These are phyloP conservation scores for Phaseolus lunatus DNA, from an alignment of 306 rosid species.

Conservation along the genomic window DNA sequence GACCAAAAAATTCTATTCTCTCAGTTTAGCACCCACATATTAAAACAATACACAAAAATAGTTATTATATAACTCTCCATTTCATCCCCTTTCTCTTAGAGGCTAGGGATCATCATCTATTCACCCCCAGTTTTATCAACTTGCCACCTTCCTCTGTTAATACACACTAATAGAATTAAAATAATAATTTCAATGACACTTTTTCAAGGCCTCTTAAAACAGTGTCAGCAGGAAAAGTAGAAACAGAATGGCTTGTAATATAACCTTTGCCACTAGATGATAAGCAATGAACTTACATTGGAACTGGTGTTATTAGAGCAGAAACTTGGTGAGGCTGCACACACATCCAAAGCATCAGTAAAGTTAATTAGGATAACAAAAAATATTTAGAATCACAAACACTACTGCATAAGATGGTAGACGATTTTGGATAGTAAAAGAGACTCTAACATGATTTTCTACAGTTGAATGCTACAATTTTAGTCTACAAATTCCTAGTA, in stretches of 20 bases:
- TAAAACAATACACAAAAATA: too few relatives aligned
- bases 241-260: constrained; percentile 5
- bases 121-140: not conserved
- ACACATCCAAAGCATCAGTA: constrained; percentile 40
- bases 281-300: constrained; percentile 71
- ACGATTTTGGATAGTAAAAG: not conserved
- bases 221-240: too few relatives aligned
- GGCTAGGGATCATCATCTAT: not conserved
- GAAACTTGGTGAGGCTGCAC: constrained; percentile 79
- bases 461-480: not conserved
- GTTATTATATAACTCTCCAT: not conserved
- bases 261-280: constrained; percentile 32
- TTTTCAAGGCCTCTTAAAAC: too few relatives aligned
- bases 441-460: constrained; percentile 2
- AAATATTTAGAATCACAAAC: not conserved
- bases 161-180: too few relatives aligned
- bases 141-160: constrained; percentile 16
- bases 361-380: constrained; percentile 16
- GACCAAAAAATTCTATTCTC: too few relatives aligned
- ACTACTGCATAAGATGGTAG: constrained; percentile 9
- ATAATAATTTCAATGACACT: too few relatives aligned
- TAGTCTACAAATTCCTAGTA: constrained; percentile 24
- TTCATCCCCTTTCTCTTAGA: too few relatives aligned
- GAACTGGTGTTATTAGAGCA: constrained; percentile 79
- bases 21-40: not conserved